A percentile compares a stretch with the other conserved stretches of the same genome.
Evolutionary conservation across 2,329 filamentous ascomycete genomes (phyloP).

Genomic region (Phialemoniopsis sp.): DNA sequence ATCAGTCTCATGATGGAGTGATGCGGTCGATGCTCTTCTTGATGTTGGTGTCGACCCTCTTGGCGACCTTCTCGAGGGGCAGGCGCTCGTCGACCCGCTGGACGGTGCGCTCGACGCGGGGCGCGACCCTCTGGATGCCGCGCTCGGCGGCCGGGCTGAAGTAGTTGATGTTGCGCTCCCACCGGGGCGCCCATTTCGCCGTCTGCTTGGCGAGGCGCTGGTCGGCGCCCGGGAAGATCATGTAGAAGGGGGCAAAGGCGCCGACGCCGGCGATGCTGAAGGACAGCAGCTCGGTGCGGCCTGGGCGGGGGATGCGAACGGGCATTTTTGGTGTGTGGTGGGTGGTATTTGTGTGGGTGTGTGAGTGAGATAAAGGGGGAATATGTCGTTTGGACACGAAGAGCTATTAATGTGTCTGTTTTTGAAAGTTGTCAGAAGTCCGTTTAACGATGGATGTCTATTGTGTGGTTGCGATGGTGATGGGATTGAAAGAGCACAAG

Average conservation of each 20-base stretch:
- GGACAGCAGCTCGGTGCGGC: slow-evolving; percentile 43
- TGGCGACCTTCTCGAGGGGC: slow-evolving; percentile 46
- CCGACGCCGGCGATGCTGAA: slow-evolving; percentile 50
- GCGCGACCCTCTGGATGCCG: slow-evolving; percentile 43
- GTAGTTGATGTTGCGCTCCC: slow-evolving; percentile 54
- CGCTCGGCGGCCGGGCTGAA: slow-evolving; percentile 41
- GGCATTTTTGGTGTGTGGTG: slow-evolving; percentile 35
- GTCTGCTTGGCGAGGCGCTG: slow-evolving; percentile 51
- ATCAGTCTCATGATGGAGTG: not conserved
- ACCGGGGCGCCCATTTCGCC: slow-evolving; percentile 53
- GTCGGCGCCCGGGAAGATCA: slow-evolving; percentile 52
- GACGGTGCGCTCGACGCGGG: slow-evolving; percentile 39
- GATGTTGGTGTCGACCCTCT: slow-evolving; percentile 42
- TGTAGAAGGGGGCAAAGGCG: slow-evolving; percentile 52
- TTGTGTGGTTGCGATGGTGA: too few species aligned
- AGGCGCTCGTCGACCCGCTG: slow-evolving; percentile 40
- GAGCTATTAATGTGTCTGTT: too few species aligned
- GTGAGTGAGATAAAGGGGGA: not conserved
- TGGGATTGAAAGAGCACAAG: too few species aligned
- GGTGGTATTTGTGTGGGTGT: slow-evolving; percentile 2
- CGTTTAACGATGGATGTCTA: too few species aligned
- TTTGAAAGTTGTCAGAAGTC: too few species aligned
- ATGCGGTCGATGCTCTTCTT: slow-evolving; percentile 36
- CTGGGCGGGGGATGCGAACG: slow-evolving; percentile 44
- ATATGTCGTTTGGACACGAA: not conserved